phyloP scores from a whole-genome alignment of 108 stramenopile species.

The Schizochytrium sp. region DNA sequence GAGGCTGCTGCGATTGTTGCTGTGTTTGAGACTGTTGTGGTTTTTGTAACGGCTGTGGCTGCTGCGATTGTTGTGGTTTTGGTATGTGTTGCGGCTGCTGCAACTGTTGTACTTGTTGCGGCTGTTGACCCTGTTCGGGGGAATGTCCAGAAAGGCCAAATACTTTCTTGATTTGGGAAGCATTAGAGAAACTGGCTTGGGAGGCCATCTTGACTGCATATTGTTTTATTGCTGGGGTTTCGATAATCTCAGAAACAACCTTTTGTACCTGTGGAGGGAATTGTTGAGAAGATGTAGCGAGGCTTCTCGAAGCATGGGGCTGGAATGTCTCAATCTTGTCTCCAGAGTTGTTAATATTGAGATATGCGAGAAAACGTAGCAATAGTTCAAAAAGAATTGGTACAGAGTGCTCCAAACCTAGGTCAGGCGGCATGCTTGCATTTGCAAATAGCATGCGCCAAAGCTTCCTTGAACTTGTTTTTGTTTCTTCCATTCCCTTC shows the following conservation, averaged over 20 bases:
- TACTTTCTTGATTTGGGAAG: no score
- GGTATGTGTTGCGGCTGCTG: not conserved
- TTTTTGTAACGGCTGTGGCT: not conserved
- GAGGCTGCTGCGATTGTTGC: not conserved
- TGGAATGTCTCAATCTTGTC: conserved; percentile 6
- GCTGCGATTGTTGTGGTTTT: not conserved
- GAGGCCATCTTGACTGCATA: not conserved
- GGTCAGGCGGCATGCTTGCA: conserved; percentile 30
- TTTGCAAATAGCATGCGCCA: conserved; percentile 40
- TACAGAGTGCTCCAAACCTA: not conserved
- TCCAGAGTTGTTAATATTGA: not conserved
- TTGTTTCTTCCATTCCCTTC: not conserved
- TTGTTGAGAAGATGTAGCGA: not conserved
- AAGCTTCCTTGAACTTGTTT: not conserved
- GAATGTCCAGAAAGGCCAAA: no score
- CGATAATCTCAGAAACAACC: not conserved
- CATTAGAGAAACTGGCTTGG: not conserved
- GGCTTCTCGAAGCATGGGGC: not conserved
- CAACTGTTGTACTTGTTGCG: not conserved
- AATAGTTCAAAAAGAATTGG: not conserved
- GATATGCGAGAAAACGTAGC: not conserved
- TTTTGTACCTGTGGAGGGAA: not conserved
- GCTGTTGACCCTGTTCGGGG: not conserved
- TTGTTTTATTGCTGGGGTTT: not conserved
- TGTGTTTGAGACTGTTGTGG: conserved; percentile 27